A percentile compares a stretch with the other conserved stretches of the same genome.
Evolutionary conservation across 2,329 filamentous ascomycete genomes (phyloP).

Genomic region (Phialocephala sp.): DNA sequence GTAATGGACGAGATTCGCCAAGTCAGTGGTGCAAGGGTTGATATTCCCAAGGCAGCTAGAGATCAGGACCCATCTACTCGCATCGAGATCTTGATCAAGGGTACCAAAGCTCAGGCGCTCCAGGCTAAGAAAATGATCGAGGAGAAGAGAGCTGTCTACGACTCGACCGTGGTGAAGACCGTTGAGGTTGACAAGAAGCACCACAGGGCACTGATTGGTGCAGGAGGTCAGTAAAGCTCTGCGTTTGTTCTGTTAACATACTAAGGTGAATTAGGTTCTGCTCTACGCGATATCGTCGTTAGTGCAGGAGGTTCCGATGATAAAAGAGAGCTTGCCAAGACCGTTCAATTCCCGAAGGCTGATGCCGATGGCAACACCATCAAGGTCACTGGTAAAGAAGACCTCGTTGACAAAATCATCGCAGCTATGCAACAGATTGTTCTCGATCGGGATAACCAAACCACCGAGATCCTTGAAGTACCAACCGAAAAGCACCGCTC

Average conservation of each 20-base stretch:
- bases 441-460: slow-evolving; percentile 81
- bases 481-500: slow-evolving; percentile 88
- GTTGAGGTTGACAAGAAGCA: slow-evolving; percentile 94
- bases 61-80: slow-evolving; percentile 66
- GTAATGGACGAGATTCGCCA: slow-evolving; percentile 91
- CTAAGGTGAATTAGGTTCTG: slow-evolving; percentile 64
- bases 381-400: slow-evolving; percentile 83
- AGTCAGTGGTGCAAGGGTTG: slow-evolving; percentile 84
- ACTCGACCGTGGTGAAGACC: slow-evolving; percentile 84
- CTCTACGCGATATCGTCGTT: slow-evolving; percentile 83
- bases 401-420: slow-evolving; percentile 88
- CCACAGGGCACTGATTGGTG: slow-evolving; percentile 87
- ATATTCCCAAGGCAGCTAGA: slow-evolving; percentile 84
- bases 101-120: slow-evolving; percentile 87
- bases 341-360: slow-evolving; percentile 92
- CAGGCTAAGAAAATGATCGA: slow-evolving; percentile 90
- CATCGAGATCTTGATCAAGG: slow-evolving; percentile 90
- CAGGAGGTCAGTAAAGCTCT: slow-evolving; percentile 69
- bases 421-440: slow-evolving; percentile 82
- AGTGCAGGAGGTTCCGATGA: slow-evolving; percentile 91
- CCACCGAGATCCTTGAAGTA: slow-evolving; percentile 79
- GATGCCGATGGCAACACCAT: slow-evolving; percentile 84
- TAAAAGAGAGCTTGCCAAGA: slow-evolving; percentile 80
- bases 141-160: slow-evolving; percentile 85
- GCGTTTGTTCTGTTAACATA: slow-evolving; percentile 9